Conservation (phyloP, 345 rosid genomes). For the Triadica sebifera region DNA sequence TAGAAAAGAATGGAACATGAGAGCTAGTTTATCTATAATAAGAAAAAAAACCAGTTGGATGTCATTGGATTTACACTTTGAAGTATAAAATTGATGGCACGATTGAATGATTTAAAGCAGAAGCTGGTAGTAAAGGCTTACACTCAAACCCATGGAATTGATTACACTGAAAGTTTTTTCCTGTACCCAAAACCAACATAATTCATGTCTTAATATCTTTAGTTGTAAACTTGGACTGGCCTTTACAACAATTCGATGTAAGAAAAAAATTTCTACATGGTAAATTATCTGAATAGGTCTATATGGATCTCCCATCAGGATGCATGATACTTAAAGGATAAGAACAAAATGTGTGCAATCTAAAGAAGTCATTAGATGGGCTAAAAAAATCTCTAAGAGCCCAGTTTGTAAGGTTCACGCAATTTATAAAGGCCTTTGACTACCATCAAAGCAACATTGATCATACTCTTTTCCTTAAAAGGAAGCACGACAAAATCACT, state of each 20-base stretch:
- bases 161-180: background rate
- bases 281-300: background rate
- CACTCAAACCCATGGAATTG: no score
- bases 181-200: background rate
- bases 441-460: background rate
- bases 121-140: no score
- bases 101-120: no score
- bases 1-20: no score
- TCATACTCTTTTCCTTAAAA: background rate
- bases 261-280: background rate
- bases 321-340: background rate
- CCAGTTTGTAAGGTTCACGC: background rate
- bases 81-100: no score
- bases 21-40: background rate
- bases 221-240: background rate
- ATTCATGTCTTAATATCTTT: background rate
- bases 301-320: background rate
- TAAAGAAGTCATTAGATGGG: background rate
- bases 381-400: background rate
- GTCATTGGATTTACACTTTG: no score
- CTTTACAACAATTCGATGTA: background rate
- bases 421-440: background rate
- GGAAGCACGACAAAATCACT: background rate
- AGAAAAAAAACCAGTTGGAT: no score
- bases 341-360: background rate